Base-by-base conservation (phyloP, 2,329 filamentous ascomycete species). In the Blumeria graminis region DNA sequence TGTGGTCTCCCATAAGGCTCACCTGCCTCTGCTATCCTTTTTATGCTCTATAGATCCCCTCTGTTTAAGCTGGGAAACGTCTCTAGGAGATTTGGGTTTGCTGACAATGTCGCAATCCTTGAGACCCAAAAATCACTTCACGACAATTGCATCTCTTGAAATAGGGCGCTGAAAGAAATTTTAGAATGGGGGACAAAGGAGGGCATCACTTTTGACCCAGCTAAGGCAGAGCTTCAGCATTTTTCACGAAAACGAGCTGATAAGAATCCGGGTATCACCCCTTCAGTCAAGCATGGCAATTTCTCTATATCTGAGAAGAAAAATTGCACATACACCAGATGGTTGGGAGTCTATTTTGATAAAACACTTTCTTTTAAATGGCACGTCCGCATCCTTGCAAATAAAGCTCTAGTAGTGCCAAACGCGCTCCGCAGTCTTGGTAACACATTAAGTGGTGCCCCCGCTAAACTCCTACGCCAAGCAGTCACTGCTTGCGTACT, bases 351-450 rank as follows among this genome's bases (percentile, higher is more conserved):
- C 1, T 28, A 50, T 28, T 50, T 50, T 32, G 22, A 50, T 18
- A 50, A 50, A 50, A 32, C 45, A 2, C 45, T 28, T n/a, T 50
- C 45, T 50, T 50, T 50, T 50, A 50, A 50, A 50, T 50, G 45
- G 45, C 16, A 46, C 41, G 41, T 46, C 9, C 7, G 41, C n/a
- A 46, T 46, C n/a, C 41, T 46, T 18, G 9, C 41, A 28, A 39
- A 39, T n/a, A 39, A 39, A 39, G 38, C 38, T n/a, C 38, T 39
- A 39, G 38, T 39, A 39, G 38, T 39, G n/a, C 2, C 38, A 39
- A 39, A 39, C n/a, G 38, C 38, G n/a, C 38, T 39, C n/a, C 38
- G 38, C 10, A n/a, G 38, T 5, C 38, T 39, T 39, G 38, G 38
- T 11, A 39, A 39, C 38, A 39, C 22, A 28, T 28, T 28, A 28